These are phyloP conservation scores for Moesziomyces antarcticus DNA, from an alignment of 1,284 basidiomycete species.

Conservation along the genomic window DNA sequence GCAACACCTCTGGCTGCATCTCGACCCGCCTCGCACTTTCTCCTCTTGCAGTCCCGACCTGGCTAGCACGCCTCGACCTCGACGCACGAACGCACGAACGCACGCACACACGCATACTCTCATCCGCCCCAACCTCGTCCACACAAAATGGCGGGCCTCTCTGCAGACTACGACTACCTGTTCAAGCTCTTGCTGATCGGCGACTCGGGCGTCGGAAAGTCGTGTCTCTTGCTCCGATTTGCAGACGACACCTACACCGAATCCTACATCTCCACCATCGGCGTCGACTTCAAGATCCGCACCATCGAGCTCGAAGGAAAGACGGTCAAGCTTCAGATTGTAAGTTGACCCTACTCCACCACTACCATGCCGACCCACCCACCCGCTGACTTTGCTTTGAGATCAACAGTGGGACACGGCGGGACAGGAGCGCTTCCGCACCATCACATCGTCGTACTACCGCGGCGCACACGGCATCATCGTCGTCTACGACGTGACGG, in stretches of 20 bases:
- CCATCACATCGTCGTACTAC: slow-evolving; percentile 91
- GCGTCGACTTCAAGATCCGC: slow-evolving; percentile 98
- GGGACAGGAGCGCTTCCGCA: slow-evolving; percentile 72
- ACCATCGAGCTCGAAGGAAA: slow-evolving; percentile 99
- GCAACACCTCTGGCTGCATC: too few relatives aligned
- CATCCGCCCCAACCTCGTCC: not conserved
- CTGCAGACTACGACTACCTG: slow-evolving; percentile 66
- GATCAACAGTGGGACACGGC: slow-evolving; percentile 69
- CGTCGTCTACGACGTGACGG: slow-evolving; percentile 99
- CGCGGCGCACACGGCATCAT: slow-evolving; percentile 94
- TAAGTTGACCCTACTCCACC: slow-evolving; percentile 71
- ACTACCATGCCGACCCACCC: not conserved
- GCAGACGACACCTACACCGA: slow-evolving; percentile 71
- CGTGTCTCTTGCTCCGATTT: slow-evolving; percentile 70
- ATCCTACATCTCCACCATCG: slow-evolving; percentile 70
- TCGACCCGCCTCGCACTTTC: too few relatives aligned
- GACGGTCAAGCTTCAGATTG: slow-evolving; percentile 99
- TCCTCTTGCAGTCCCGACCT: too few relatives aligned
- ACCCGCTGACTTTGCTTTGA: not conserved
- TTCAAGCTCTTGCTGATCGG: slow-evolving; percentile 72
- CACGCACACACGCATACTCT: too few relatives aligned
- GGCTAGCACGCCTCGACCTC: too few relatives aligned
- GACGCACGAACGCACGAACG: too few relatives aligned
- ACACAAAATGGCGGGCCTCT: slow-evolving; percentile 56
- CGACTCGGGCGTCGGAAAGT: slow-evolving; percentile 94